A percentile compares a stretch with the other conserved stretches of the same genome.
phyloP scores from a whole-genome alignment of 495 filamentous ascomycete genomes.

The Daldinia loculata region DNA sequence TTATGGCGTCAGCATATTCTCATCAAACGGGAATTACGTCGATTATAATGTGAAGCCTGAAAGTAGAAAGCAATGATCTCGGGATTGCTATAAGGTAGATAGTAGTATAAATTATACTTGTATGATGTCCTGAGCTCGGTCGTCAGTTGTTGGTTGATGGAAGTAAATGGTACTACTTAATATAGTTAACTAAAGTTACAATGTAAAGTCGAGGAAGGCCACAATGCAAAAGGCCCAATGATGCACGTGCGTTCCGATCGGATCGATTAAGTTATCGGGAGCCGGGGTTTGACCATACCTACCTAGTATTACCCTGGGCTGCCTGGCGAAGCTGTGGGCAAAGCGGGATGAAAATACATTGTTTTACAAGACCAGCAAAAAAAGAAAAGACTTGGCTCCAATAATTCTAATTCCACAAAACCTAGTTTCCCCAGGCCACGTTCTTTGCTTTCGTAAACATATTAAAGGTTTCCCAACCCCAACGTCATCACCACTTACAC shows the following conservation, averaged over 20 bases:
- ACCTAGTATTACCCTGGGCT: too few species aligned
- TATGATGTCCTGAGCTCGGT: background rate
- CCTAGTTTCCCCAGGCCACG: background rate
- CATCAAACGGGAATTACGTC: background rate
- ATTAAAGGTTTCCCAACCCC: background rate
- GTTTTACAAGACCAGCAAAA: slow-evolving; percentile 10
- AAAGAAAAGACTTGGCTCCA: slow-evolving; percentile 30
- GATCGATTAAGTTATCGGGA: slow-evolving; percentile 23
- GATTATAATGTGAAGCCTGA: background rate
- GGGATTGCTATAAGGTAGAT: background rate
- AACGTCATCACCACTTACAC: slow-evolving; percentile 14
- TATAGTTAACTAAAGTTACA: background rate
- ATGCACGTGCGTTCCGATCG: slow-evolving; percentile 32
- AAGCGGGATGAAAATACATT: slow-evolving; percentile 10
- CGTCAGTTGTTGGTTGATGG: background rate
- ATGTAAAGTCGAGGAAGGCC: slow-evolving; percentile 8
- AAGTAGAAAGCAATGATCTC: background rate
- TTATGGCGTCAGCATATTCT: background rate
- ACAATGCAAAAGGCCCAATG: slow-evolving; percentile 9
- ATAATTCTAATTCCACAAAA: slow-evolving; percentile 22
- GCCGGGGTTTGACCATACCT: background rate
- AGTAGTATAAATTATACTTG: background rate
- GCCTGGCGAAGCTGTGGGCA: slow-evolving; percentile 6
- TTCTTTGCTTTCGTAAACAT: slow-evolving; percentile 3
- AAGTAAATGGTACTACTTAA: background rate